Base-by-base conservation (phyloP, 2,329 filamentous ascomycete genomes). In the Curvularia spicifera region DNA sequence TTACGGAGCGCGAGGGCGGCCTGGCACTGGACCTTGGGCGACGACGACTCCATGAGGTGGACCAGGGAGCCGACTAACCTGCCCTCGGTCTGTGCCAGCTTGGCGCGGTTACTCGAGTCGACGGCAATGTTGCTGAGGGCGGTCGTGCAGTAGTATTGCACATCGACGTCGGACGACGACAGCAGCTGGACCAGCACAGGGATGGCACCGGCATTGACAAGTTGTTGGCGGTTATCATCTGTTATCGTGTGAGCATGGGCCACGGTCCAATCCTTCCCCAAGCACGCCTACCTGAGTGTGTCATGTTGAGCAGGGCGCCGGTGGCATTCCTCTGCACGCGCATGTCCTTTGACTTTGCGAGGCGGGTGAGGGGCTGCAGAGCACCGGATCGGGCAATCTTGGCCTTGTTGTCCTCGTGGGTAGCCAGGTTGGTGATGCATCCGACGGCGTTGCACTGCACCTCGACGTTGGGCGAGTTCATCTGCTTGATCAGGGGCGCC, bases 81-180 rank as follows among this genome's bases (percentile, higher is more conserved):
- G 22, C 91, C 88, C 76, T 99, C 95, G 8, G 91, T 93, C 72
- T 96, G 89, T 29, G 94, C 92, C 53, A 99, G 85, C 76, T 94
- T 93, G 73, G 93, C 92, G 67, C 95, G 86, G 80, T 98, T 98
- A 71, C 88, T 90, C 45, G 90, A 85, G 75, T 99, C 95, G 53
- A 99, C 95, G 6, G 95, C 95, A 69, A 99, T 99, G 78, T 99
- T 99, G 84, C 94, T 98, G 57, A 99, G 86, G 12, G 95, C 95
- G 4, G 95, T 99, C 18, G 95, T 99, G 81, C 95, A 99, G 80
- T 99, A 99, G 80, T 99, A 99, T 80, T 99, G 95, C 31, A 99
- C 95, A 74, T 99, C 95, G 66, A 97, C 93, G 73, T 99, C 95
- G 57, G 89, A 82, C 26, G 95, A 98, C 8, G 91, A 93, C 45